These are phyloP conservation scores for Tuctoria greenei DNA, from an alignment of 176 grass and related monocot genomes.

Conservation along the genomic window DNA sequence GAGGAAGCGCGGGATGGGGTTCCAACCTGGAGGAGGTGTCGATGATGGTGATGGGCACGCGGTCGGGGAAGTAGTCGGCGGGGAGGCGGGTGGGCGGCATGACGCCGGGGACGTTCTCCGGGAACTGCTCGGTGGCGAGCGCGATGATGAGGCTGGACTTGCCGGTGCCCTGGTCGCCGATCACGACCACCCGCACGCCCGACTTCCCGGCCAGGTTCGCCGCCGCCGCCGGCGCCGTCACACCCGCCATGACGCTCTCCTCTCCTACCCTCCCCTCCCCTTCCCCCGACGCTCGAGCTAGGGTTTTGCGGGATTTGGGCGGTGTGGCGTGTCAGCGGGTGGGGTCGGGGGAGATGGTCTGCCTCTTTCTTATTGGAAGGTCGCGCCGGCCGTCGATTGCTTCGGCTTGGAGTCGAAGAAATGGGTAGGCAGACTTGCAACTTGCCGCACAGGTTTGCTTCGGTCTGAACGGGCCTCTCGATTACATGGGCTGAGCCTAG, in stretches of 20 bases:
- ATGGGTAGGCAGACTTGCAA: too few relatives aligned
- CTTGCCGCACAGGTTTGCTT: too few relatives aligned
- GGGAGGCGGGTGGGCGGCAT: slow-evolving; percentile 80
- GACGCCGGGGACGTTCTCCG: slow-evolving; percentile 64
- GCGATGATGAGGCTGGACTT: slow-evolving; percentile 90
- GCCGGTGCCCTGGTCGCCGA: slow-evolving; percentile 78
- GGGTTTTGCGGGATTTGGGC: too few relatives aligned
- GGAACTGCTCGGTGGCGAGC: slow-evolving; percentile 77
- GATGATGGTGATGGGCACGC: slow-evolving; percentile 91
- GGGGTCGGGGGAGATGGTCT: too few relatives aligned
- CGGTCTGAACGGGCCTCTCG: too few relatives aligned
- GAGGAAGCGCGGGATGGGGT: not conserved
- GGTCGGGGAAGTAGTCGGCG: slow-evolving; percentile 80
- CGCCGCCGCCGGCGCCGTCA: slow-evolving; percentile 27
- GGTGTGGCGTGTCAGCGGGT: too few relatives aligned
- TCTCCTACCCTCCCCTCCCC: too few relatives aligned
- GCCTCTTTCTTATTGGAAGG: too few relatives aligned
- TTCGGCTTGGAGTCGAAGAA: too few relatives aligned
- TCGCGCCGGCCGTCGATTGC: too few relatives aligned
- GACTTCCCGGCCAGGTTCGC: slow-evolving; percentile 62
- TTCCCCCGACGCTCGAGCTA: not conserved
- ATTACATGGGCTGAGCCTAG: too few relatives aligned
- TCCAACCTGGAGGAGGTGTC: slow-evolving; percentile 74
- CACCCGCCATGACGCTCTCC: slow-evolving; percentile 44
- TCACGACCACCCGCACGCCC: slow-evolving; percentile 74